These are phyloP conservation scores for Talaromyces thailandensis DNA, from an alignment of 495 filamentous ascomycete genomes.

Conservation along the genomic window DNA sequence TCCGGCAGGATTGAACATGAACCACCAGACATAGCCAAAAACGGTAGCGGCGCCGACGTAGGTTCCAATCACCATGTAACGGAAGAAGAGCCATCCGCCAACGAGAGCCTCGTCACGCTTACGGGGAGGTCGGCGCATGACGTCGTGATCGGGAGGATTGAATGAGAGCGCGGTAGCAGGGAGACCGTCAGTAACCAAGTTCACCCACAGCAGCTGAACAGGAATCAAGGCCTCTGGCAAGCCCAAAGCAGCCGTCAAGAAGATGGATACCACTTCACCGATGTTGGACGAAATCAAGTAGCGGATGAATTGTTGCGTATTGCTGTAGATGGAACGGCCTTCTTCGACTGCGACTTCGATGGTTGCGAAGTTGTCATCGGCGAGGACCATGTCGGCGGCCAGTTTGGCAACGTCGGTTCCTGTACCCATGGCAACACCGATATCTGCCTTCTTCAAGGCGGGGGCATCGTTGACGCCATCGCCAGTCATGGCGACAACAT, in stretches of 20 bases:
- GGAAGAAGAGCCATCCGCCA: constrained; percentile 92
- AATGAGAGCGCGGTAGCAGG: constrained; percentile 95
- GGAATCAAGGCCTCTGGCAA: constrained; percentile 98
- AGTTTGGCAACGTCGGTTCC: constrained; percentile 97
- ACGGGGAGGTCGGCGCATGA: constrained; percentile 86
- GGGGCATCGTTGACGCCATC: constrained; percentile 99
- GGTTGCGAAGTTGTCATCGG: constrained; percentile 97
- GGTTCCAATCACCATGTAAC: constrained; percentile 91
- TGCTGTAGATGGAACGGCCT: constrained; percentile 97
- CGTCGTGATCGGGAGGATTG: constrained; percentile 94
- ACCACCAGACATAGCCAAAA: constrained; percentile 98
- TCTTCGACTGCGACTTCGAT: constrained; percentile 96
- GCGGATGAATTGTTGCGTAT: constrained; percentile 99
- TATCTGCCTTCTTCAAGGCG: constrained; percentile 96
- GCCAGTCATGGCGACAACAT: constrained; percentile 99
- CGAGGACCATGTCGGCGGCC: constrained; percentile 97
- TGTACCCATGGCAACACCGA: constrained; percentile 98
- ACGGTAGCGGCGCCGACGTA: constrained; percentile 96
- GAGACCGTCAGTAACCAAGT: constrained; percentile 95
- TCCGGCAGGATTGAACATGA: constrained; percentile 89
- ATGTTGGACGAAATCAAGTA: constrained; percentile 99
- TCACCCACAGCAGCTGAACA: constrained; percentile 98
- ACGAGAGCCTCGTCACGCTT: constrained; percentile 90
- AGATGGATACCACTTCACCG: constrained; percentile 98
- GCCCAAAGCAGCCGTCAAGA: constrained; percentile 90